Percentiles rank a stretch among this genome's conserved stretches.
Evolutionary conservation across 345 rosid genomes (phyloP).

Genomic region (Syzygium oleosum): DNA sequence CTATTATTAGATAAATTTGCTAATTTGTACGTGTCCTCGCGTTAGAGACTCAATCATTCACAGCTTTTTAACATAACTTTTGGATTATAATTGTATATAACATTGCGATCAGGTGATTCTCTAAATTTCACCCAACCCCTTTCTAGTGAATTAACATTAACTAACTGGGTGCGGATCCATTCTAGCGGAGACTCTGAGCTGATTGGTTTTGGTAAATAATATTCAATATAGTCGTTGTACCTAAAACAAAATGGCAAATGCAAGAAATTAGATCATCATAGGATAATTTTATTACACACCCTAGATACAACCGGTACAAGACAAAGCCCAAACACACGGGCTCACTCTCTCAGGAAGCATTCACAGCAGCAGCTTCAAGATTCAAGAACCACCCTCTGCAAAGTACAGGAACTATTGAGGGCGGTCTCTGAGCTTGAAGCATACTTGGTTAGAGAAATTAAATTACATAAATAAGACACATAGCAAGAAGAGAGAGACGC

Average conservation of each 20-base stretch:
- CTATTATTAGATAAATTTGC: not conserved
- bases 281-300: not conserved
- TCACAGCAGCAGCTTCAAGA: not conserved
- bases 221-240: not conserved
- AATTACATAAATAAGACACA: not conserved
- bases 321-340: not conserved
- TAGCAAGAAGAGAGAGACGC: not conserved
- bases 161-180: not conserved
- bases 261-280: not conserved
- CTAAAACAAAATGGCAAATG: not conserved
- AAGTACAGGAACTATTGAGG: not conserved
- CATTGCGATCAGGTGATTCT: not conserved
- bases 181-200: not conserved
- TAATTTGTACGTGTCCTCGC: not conserved
- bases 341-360: not conserved
- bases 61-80: fast-evolving
- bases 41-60: not conserved
- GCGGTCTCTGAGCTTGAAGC: not conserved
- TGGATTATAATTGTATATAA: not conserved
- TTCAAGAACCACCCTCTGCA: not conserved
- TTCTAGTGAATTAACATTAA: not conserved
- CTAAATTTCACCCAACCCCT: not conserved
- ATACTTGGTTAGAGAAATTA: not conserved
- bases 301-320: not conserved
- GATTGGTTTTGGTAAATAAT: not conserved